Base-by-base conservation (phyloP, 2,329 filamentous ascomycete species). In the Thermomyces lanuginosus region DNA sequence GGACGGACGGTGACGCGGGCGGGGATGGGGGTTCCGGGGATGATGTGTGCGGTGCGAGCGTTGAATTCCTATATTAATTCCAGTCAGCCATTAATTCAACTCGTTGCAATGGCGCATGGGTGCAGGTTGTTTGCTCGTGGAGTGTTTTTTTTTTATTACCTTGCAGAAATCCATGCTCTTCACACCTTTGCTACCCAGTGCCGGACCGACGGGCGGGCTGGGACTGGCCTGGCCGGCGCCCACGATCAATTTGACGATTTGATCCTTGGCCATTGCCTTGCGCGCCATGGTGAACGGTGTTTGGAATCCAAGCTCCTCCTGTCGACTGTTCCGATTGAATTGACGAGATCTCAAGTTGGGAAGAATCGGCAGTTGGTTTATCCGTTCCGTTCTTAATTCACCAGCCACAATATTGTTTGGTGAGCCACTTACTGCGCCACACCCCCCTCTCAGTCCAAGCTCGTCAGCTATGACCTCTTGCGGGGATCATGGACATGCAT, bases 161-260 rank as follows among this genome's bases (percentile, higher is more conserved):
- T 95, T 95, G 72, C 89, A 95, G 55, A 95, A 98, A 59, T 98
- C 89, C 76, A 98, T 98, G 32, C 80, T 91, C 64, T 98, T 98
- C 36, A 98, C 79, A 64, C 89, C 89, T 64, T 93, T 95, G 54
- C 76, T 86, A 60, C 89, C 89, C 39, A 98, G 69, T 28, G 89
- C 89, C 32, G 89, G 89, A 64, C 89, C 89, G 45, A 98, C 84
- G 4, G 89, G 89, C 17, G 89, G 89, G 58, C 83, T 91, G 16
- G 89, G 89, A 45, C 76, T 86, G 33, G 89, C 89, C 56, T 93
- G 82, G 14, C 89, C 89, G 31, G 89, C 89, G 44, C 86, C 89
- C 35, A 98, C 89, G 41, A 98, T 92, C 55, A 98, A 70, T 63
- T 95, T 98, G 52, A 98, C 84, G 33, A 95, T 74, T 56, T 80